These are phyloP conservation scores for Dalbergia oliveri DNA, from an alignment of 306 rosid genomes.

Conservation along the genomic window DNA sequence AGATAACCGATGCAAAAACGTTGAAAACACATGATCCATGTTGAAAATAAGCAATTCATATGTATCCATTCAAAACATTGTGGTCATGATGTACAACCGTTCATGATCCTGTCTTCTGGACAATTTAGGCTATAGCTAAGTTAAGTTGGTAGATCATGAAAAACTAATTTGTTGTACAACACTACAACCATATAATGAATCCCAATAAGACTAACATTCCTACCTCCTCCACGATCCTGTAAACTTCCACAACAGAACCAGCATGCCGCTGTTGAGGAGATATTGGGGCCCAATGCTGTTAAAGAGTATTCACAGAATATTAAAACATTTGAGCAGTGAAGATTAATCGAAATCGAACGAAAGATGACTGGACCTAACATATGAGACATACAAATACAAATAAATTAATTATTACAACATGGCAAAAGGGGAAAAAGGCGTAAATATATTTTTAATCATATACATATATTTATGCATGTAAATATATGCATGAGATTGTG, in stretches of 20 bases:
- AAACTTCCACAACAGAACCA: constrained; percentile 93
- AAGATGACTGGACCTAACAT: constrained; percentile 26
- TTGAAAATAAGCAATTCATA: no score
- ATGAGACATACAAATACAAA: constrained; percentile 18
- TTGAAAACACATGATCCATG: constrained; percentile 16
- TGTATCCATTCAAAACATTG: no score
- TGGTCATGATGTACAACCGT: neutral
- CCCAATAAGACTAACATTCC: constrained; percentile 23
- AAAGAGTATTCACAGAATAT: constrained; percentile 41
- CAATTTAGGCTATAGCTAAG: constrained; percentile 10
- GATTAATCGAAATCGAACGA: constrained; percentile 27
- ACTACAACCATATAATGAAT: constrained; percentile 29
- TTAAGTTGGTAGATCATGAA: constrained; percentile 23
- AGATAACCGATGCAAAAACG: constrained; percentile 2
- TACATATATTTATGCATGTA: neutral
- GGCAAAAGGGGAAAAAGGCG: neutral
- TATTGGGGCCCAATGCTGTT: constrained; percentile 92
- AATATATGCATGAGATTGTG: neutral
- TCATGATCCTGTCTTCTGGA: constrained; percentile 23
- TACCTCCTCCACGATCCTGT: constrained; percentile 99
- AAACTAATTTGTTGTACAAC: constrained; percentile 25
- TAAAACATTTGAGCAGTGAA: constrained; percentile 24
- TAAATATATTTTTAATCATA: neutral
- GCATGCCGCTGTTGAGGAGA: constrained; percentile 98
- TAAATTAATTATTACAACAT: constrained; percentile 12